Evolutionary conservation across 1,284 basidiomycete species (phyloP), one percentile per base, ranked within the genome.

Genomic region (Trametes sp.): DNA sequence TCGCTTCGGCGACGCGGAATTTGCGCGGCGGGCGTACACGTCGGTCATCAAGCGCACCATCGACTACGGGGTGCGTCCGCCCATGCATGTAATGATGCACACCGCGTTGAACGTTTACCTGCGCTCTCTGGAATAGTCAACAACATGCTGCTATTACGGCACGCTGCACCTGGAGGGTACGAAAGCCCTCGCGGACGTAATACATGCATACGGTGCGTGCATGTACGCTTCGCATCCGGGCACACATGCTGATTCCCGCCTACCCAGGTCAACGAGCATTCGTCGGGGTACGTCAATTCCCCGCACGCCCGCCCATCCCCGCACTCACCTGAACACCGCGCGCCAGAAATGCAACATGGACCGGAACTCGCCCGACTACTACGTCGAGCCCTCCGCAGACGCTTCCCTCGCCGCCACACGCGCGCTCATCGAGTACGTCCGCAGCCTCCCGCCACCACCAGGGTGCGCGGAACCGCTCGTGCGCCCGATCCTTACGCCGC

Each of bases 321-420:
- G 13, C 46, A 13, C 36, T 42, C 41, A 42, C 7, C 38, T 29
- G 38, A 24, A 26, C 52, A 55, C 52, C 69, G 59, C 72, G 28
- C 23, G 45, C 52, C 71, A 93, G 90, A 93, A 97, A 89, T 98
- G 96, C 77, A 96, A 94, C 78, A 98, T 98, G 95, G 85, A 98
- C 78, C 84, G 89, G 24, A 84, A 96, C 72, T 83, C 80, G 45
- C 88, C 93, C 0, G 75, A 81, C 13, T 79, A 87, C 72, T 98
- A 97, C 76, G 76, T 89, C 68, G 95, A 98, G 76, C 72, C 81
- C 4, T 88, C 87, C 4, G 74, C 81, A 26, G 76, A 82, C 38
- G 75, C 76, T 16, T 93, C 93, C 10, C 70, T 95, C 4, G 68
- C 73, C 0, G 82, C 83, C 48, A 95, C 94, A 0, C 74, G 80